Conservation (phyloP, 495 filamentous ascomycete genomes). For the Xylaria sp. region DNA sequence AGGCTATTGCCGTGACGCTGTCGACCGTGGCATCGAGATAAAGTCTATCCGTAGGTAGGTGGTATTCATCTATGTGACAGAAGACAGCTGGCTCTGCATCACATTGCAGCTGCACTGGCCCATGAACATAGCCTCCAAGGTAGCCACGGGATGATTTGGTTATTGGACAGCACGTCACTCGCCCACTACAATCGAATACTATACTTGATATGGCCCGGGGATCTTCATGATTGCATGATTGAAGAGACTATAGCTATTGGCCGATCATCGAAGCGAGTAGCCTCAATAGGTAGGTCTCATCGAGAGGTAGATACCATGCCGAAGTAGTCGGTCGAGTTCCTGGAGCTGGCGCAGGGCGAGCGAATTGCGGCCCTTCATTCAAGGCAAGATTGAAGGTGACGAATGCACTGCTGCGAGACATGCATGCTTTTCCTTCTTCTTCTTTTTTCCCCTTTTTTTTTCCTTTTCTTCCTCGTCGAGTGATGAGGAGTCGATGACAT, state of each 20-base stretch:
- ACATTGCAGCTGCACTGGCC: neutral
- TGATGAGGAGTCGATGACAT: constrained; percentile 13
- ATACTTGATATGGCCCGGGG: neutral
- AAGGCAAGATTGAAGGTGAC: constrained; percentile 4
- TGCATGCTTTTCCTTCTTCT: too few species aligned
- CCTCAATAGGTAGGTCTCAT: constrained; percentile 17
- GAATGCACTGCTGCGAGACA: neutral
- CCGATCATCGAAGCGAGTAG: neutral
- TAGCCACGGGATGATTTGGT: neutral
- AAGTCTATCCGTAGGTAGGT: neutral
- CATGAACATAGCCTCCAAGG: neutral
- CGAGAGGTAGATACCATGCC: neutral
- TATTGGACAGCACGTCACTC: neutral
- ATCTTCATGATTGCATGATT: neutral
- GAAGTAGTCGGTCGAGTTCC: neutral
- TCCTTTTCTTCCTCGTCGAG: neutral
- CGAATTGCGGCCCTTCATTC: constrained; percentile 12
- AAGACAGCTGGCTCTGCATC: neutral
- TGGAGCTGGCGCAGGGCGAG: neutral
- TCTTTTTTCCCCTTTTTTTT: neutral
- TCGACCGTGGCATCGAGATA: neutral
- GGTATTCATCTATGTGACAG: neutral
- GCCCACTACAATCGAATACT: neutral
- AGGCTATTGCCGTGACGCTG: neutral
- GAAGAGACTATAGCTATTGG: constrained; percentile 3